Evolutionary conservation across 2,329 filamentous ascomycete species (phyloP).

Genomic region (Pyrenophora teres): DNA sequence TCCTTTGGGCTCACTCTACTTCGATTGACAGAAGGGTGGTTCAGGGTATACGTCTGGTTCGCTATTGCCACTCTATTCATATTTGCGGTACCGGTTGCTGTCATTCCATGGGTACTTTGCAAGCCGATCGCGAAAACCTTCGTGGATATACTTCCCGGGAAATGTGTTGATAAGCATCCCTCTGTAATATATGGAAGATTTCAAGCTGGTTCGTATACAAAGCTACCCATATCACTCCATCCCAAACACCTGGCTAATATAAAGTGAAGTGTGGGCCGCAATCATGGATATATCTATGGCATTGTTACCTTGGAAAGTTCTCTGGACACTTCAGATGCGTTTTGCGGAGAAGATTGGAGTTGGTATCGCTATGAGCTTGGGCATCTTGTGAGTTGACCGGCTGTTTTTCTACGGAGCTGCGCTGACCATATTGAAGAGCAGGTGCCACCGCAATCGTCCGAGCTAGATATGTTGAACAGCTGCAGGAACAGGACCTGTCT

Average conservation of each 20-base stretch:
- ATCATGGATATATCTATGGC: slow-evolving; percentile 17
- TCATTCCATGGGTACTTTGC: slow-evolving; percentile 16
- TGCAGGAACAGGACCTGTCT: slow-evolving; percentile 13
- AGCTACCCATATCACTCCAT: neutral
- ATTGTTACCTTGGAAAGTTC: slow-evolving; percentile 16
- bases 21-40: slow-evolving; percentile 16
- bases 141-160: slow-evolving; percentile 15
- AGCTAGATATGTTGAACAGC: slow-evolving; percentile 12
- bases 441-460: slow-evolving; percentile 12
- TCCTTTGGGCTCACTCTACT: slow-evolving; percentile 21
- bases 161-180: slow-evolving; percentile 14
- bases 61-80: slow-evolving; percentile 13
- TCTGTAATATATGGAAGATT: slow-evolving; percentile 16
- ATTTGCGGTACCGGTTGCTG: slow-evolving; percentile 12
- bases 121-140: slow-evolving; percentile 17
- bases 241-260: slow-evolving; percentile 3
- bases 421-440: slow-evolving; percentile 10
- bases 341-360: slow-evolving; percentile 16
- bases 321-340: slow-evolving; percentile 17
- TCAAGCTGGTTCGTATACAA: slow-evolving; percentile 14
- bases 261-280: slow-evolving; percentile 13
- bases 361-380: slow-evolving; percentile 18
- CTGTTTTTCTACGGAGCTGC: neutral
- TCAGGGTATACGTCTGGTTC: slow-evolving; percentile 13
- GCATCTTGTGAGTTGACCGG: slow-evolving; percentile 12